These are phyloP conservation scores for Hypoxylon lienhwacheense DNA, from an alignment of 495 filamentous ascomycete genomes.

Conservation along the genomic window DNA sequence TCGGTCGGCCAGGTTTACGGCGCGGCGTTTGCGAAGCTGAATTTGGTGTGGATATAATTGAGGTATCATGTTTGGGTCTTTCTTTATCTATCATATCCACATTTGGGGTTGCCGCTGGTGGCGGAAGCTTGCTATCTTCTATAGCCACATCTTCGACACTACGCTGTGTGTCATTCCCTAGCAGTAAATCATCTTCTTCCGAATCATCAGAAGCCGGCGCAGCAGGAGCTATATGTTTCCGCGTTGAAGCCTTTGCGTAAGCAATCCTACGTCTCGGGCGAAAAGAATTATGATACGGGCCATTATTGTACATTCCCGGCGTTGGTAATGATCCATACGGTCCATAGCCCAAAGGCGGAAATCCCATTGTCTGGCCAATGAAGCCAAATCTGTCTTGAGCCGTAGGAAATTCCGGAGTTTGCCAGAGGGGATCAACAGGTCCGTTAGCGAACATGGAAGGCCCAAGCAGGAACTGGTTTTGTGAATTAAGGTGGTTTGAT, in stretches of 20 bases:
- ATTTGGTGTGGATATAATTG: background rate
- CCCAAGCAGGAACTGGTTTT: conserved; percentile 20
- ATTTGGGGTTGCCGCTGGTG: background rate
- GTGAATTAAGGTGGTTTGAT: conserved; percentile 3
- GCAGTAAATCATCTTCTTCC: conserved; percentile 34
- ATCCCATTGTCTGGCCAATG: conserved; percentile 19
- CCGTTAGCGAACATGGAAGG: conserved; percentile 8
- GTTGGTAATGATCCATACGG: conserved; percentile 3
- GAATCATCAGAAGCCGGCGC: conserved; percentile 9
- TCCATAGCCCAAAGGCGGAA: conserved; percentile 8
- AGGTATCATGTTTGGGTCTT: background rate
- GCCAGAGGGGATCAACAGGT: conserved; percentile 33
- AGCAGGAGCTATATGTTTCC: conserved; percentile 5
- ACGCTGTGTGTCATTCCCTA: conserved; percentile 12
- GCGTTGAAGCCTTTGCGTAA: conserved; percentile 8
- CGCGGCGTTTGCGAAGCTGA: conserved; percentile 1
- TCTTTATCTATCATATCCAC: background rate
- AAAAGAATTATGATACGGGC: background rate
- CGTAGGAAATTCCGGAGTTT: conserved; percentile 24
- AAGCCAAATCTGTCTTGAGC: conserved; percentile 25
- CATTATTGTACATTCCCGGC: conserved; percentile 1
- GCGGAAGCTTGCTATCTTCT: conserved; percentile 1
- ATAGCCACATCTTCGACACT: background rate
- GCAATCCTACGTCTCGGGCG: conserved; percentile 3
- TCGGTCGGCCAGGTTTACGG: conserved; percentile 4